phyloP scores from a whole-genome alignment of 495 filamentous ascomycete species.

The Penicillium waksmanii region DNA sequence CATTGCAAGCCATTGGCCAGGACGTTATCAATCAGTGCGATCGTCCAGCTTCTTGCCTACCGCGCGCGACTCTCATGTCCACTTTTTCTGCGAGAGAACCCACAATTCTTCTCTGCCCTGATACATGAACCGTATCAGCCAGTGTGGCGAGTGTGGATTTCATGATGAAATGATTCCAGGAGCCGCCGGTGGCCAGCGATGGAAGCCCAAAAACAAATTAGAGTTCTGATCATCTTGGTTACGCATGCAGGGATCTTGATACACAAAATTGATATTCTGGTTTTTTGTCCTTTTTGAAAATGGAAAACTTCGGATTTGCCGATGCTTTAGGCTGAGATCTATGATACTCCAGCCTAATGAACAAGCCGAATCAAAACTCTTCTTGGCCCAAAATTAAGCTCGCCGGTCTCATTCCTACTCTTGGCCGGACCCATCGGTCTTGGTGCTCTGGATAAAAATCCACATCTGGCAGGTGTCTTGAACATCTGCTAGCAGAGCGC shows the following conservation, averaged over 20 bases:
- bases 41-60: constrained; percentile 11
- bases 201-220: not conserved
- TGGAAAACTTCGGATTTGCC: not conserved
- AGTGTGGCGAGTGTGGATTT: constrained; percentile 2
- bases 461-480: constrained; percentile 8
- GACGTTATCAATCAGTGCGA: constrained; percentile 31
- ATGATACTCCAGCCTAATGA: not conserved
- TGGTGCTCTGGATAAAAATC: constrained; percentile 5
- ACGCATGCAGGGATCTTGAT: not conserved
- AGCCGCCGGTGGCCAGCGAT: not conserved
- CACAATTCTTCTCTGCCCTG: constrained; percentile 8
- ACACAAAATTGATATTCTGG: not conserved
- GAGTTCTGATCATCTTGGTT: not conserved
- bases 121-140: constrained; percentile 25
- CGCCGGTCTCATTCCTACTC: constrained; percentile 2
- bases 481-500: not conserved
- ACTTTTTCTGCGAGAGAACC: constrained; percentile 13
- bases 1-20: constrained; percentile 9
- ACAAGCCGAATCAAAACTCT: not conserved
- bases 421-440: not conserved
- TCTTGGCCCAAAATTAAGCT: constrained; percentile 11
- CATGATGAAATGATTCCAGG: constrained; percentile 2
- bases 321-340: not conserved
- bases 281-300: not conserved
- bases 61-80: constrained; percentile 9